phyloP scores from a whole-genome alignment of 2,329 filamentous ascomycete species.

The Seiridium unicorne region DNA sequence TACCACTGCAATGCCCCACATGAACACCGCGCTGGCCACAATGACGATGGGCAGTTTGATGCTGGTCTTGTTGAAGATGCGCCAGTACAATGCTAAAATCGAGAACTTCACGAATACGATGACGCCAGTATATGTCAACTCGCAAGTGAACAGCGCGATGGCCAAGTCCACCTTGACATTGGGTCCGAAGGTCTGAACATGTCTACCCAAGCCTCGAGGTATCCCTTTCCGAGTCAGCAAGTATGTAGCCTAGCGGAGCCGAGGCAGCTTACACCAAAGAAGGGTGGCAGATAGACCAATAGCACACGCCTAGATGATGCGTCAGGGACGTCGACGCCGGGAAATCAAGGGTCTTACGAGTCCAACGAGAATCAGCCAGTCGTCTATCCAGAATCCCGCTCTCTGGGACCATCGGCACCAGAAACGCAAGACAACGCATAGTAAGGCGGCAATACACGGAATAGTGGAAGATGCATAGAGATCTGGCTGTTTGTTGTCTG shows the following conservation, averaged over 20 bases:
- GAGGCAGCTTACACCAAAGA: constrained; percentile 1
- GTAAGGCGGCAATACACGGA: neutral
- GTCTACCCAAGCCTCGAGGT: constrained; percentile 7
- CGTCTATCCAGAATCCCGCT: constrained; percentile 9
- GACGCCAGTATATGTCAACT: constrained; percentile 11
- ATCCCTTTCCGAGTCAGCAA: constrained; percentile 2
- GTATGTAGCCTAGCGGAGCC: neutral
- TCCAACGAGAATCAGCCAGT: constrained; percentile 7
- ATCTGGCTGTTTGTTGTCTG: constrained; percentile 4
- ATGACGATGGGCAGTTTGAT: constrained; percentile 4
- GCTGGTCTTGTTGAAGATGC: constrained; percentile 11
- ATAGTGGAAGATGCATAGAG: constrained; percentile 8
- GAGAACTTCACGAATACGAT: constrained; percentile 13
- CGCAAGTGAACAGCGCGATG: constrained; percentile 7
- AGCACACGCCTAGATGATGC: constrained; percentile 2
- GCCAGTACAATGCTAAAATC: constrained; percentile 12
- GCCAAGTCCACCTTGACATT: neutral
- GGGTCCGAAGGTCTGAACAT: constrained; percentile 8
- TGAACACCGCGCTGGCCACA: neutral
- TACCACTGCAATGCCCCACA: neutral
- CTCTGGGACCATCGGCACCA: constrained; percentile 9
- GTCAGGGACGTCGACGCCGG: too few relatives aligned
- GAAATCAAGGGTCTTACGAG: neutral
- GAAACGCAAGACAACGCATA: constrained; percentile 5
- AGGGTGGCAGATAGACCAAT: neutral